phyloP scores from a whole-genome alignment of 2,329 filamentous ascomycete genomes.

The Onygenales sp. region DNA sequence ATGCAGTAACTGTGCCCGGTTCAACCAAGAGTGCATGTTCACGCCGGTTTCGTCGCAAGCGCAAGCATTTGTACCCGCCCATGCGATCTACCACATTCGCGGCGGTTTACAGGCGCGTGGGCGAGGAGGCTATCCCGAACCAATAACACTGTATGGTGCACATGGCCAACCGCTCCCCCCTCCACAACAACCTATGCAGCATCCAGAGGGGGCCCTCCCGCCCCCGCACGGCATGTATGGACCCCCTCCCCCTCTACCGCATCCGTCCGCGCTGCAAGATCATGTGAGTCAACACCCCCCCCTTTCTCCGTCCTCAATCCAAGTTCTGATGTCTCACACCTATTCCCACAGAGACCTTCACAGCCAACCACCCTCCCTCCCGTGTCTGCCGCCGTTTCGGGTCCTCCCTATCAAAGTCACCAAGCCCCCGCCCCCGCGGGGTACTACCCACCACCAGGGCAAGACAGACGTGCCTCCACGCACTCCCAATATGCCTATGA shows the following conservation, averaged over 20 bases:
- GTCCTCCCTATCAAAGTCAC: conserved; percentile 34
- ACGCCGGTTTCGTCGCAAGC: conserved; percentile 62
- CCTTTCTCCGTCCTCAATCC: conserved; percentile 10
- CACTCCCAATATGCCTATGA: conserved; percentile 36
- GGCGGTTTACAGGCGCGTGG: conserved; percentile 26
- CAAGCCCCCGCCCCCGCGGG: conserved; percentile 21
- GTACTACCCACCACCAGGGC: conserved; percentile 28
- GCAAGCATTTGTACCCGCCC: conserved; percentile 64
- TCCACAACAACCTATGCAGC: conserved; percentile 15
- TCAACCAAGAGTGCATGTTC: conserved; percentile 70
- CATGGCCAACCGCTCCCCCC: conserved; percentile 35
- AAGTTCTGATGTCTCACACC: conserved; percentile 21
- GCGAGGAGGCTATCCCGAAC: conserved; percentile 23
- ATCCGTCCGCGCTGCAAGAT: conserved; percentile 31
- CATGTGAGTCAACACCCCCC: conserved; percentile 34
- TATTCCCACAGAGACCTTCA: conserved; percentile 27
- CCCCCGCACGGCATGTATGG: conserved; percentile 33
- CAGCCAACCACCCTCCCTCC: conserved; percentile 38
- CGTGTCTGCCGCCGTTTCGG: conserved; percentile 35
- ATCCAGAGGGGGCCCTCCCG: conserved; percentile 26
- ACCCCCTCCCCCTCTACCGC: conserved; percentile 27
- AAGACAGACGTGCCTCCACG: conserved; percentile 36
- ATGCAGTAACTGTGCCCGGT: conserved; percentile 63
- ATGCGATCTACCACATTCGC: conserved; percentile 53
- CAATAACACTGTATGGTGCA: conserved; percentile 38